Evolutionary conservation across 202 grass and related monocot genomes (phyloP), one percentile per base, ranked within the genome.

Genomic region (Schoenoplectus tabernaemontani): DNA sequence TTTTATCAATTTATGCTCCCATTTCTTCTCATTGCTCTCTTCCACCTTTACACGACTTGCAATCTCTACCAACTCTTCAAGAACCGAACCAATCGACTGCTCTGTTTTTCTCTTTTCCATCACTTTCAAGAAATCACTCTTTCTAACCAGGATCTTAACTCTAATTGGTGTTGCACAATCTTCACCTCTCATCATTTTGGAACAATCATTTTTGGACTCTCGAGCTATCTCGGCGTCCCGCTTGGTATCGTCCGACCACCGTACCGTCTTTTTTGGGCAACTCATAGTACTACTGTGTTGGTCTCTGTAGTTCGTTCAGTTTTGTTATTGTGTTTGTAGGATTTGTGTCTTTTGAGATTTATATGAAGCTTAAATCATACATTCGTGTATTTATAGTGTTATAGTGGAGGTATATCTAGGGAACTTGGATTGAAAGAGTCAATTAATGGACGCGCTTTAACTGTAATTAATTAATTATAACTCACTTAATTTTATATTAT

Each of bases 91-190:
- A 4, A 70, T 6, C 1, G 66, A 47, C n/a, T n/a, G n/a, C 41
- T 46, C 66, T 26, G 66, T n/a, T 47, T 70, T 70, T 28, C 66
- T 70, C 38, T 70, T 70, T 70, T 70, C 66, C 66, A 70, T 70
- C 41, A 70, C 66, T 70, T 70, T 70, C 10, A 70, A 5, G 16
- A 46, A 70, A 15, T 70, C 66, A 47, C 20, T 47, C 41, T 28
- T 70, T 24, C 39, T 70, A 24, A 70, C 20, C 22, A 6, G 22
- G 39, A 70, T 47, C 66, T 70, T 70, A 26, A 70, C 19, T 42
- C 66, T 70, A 16, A 47, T 2, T 13, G 64, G 38, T 24, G 66
- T 26, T 26, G 20, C 17, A 70, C 66, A 15, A 13, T 11, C 41
- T 13, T 44, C 66, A 44, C 10, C 20, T 24, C 66, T 44, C 10